A percentile compares a stretch with the other conserved stretches of the same genome.
phyloP scores from a whole-genome alignment of 306 rosid genomes.

The Pterocarpus santalinus region DNA sequence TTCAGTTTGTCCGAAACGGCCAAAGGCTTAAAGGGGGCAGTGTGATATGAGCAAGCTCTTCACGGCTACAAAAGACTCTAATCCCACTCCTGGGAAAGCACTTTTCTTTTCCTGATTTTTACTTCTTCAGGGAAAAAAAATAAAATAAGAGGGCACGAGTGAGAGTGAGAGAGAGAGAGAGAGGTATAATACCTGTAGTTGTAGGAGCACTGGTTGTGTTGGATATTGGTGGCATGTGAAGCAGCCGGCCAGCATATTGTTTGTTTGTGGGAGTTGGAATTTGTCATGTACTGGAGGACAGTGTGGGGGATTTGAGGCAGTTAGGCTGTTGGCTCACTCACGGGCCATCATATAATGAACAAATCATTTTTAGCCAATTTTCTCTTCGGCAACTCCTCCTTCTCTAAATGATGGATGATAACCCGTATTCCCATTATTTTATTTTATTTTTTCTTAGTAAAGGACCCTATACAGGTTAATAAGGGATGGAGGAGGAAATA shows the following conservation, averaged over 20 bases:
- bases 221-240: constrained; percentile 62
- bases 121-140: constrained; percentile 22
- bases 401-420: too few species aligned
- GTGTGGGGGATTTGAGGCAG: constrained; percentile 46
- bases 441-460: too few species aligned
- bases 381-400: background rate
- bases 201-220: constrained; percentile 37
- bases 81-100: constrained; percentile 25
- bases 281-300: constrained; percentile 47
- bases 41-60: constrained; percentile 36
- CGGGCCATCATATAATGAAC: constrained; percentile 44
- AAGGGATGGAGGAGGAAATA: too few species aligned
- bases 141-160: too few species aligned
- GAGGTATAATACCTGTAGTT: constrained; percentile 26
- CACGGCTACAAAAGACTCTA: constrained; percentile 53
- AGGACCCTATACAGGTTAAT: too few species aligned
- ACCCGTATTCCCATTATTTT: too few species aligned
- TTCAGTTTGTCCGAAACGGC: constrained; percentile 38
- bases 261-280: constrained; percentile 51
- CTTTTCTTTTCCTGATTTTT: constrained; percentile 21
- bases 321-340: constrained; percentile 40
- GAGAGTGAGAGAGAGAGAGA: background rate
- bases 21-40: constrained; percentile 30
- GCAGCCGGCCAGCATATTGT: constrained; percentile 61
- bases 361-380: constrained; percentile 35